A percentile compares a stretch with the other conserved stretches of the same genome.
Evolutionary conservation across 2,329 filamentous ascomycete genomes (phyloP).

Genomic region (Colletotrichum agaves): DNA sequence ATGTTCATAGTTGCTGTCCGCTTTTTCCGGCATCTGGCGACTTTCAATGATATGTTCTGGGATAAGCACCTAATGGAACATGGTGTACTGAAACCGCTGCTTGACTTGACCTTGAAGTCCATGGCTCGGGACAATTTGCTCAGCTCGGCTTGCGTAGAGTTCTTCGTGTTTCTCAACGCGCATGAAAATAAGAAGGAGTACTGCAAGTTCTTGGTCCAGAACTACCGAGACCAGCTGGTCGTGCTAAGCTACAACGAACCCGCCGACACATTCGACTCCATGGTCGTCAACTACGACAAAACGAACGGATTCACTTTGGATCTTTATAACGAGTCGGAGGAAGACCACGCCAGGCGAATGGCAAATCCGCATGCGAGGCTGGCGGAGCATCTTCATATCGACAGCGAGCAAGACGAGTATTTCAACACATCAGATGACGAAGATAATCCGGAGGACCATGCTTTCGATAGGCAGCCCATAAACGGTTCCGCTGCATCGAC

Average conservation of each 20-base stretch:
- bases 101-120: conserved; percentile 84
- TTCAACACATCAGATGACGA: conserved; percentile 85
- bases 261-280: conserved; percentile 83
- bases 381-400: conserved; percentile 78
- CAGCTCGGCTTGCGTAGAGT: conserved; percentile 91
- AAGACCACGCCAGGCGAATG: conserved; percentile 60
- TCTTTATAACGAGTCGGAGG: conserved; percentile 78
- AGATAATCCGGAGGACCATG: conserved; percentile 47
- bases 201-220: conserved; percentile 85
- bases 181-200: conserved; percentile 84
- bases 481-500: conserved; percentile 68
- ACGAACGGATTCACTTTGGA: conserved; percentile 77
- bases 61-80: conserved; percentile 85
- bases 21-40: conserved; percentile 89
- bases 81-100: conserved; percentile 82
- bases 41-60: conserved; percentile 91
- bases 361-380: conserved; percentile 62
- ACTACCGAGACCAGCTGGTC: conserved; percentile 81
- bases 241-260: conserved; percentile 85
- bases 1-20: conserved; percentile 78
- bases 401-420: conserved; percentile 90
- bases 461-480: conserved; percentile 50
- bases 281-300: conserved; percentile 83
- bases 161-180: conserved; percentile 87
- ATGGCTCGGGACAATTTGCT: conserved; percentile 93